phyloP scores from a whole-genome alignment of 345 rosid species.

The Angophora floribunda region DNA sequence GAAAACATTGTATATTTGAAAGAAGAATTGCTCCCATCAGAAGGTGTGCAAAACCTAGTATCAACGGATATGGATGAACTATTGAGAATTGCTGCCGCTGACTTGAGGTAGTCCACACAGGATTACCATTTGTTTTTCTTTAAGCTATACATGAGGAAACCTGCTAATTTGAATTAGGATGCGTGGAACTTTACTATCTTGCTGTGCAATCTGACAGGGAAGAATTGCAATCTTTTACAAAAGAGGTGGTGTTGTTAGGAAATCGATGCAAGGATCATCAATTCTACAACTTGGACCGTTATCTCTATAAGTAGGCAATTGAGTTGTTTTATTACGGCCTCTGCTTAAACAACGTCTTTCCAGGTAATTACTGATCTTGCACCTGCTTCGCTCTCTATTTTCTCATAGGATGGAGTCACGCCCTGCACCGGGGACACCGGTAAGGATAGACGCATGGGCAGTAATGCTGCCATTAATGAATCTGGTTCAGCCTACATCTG shows the following conservation, averaged over 20 bases:
- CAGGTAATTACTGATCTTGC: not conserved
- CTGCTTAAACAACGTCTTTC: not conserved
- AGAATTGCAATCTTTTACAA: slow-evolving; percentile 65
- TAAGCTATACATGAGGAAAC: not conserved
- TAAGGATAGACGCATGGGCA: slow-evolving; percentile 58
- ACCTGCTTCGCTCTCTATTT: not conserved
- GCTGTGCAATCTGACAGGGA: slow-evolving; percentile 35
- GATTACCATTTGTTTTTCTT: not conserved
- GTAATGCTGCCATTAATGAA: slow-evolving; percentile 62
- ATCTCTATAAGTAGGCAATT: slow-evolving; percentile 56
- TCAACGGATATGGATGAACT: slow-evolving; percentile 84
- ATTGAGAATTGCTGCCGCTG: slow-evolving; percentile 73
- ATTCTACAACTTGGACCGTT: slow-evolving; percentile 81
- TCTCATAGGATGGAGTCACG: slow-evolving; percentile 63
- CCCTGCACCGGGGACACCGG: slow-evolving; percentile 33
- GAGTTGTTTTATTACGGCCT: slow-evolving; percentile 1
- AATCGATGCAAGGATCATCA: slow-evolving; percentile 90
- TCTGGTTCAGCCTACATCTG: slow-evolving; percentile 76
- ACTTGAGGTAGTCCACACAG: slow-evolving; percentile 43
- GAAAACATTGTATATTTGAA: slow-evolving; percentile 58
- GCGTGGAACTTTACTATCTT: not conserved
- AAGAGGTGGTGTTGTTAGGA: slow-evolving; percentile 95
- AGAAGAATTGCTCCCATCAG: slow-evolving; percentile 76
- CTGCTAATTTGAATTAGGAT: not conserved
- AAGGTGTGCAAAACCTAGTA: slow-evolving; percentile 71